phyloP scores from a whole-genome alignment of 306 rosid genomes.

The Quercus mongolica region DNA sequence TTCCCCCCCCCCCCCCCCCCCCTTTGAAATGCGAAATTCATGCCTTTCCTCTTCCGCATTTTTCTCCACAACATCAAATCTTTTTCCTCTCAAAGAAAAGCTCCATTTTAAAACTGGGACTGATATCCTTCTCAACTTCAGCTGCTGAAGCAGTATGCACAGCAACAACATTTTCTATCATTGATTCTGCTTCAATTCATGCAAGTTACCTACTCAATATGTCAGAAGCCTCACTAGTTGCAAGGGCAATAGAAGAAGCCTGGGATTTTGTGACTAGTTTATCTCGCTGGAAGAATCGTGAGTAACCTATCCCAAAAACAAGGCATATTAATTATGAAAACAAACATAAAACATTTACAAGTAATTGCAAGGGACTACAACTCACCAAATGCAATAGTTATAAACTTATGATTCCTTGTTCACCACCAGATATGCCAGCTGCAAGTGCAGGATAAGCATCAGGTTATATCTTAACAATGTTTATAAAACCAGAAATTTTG shows the following conservation, averaged over 20 bases:
- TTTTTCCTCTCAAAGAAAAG: constrained; percentile 82
- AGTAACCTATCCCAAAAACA: constrained; percentile 51
- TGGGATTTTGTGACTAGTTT: too few relatives aligned
- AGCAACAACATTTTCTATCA: constrained; percentile 92
- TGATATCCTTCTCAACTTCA: constrained; percentile 86
- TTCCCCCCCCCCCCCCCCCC: too few relatives aligned
- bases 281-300: too few relatives aligned
- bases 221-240: constrained; percentile 93
- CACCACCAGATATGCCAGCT: constrained; percentile 79
- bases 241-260: constrained; percentile 79
- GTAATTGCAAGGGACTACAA: constrained; percentile 13
- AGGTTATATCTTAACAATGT: constrained; percentile 79
- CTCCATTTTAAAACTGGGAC: constrained; percentile 74
- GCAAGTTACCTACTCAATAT: constrained; percentile 85
- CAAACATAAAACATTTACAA: not conserved
- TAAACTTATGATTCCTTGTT: constrained; percentile 49
- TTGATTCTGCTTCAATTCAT: constrained; percentile 91
- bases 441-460: constrained; percentile 97
- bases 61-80: constrained; percentile 66
- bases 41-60: constrained; percentile 80
- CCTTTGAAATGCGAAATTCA: constrained; percentile 33
- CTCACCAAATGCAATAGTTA: constrained; percentile 88
- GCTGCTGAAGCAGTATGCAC: constrained; percentile 89
- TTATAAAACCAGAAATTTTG: constrained; percentile 83
- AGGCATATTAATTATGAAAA: not conserved